Evolutionary conservation across 1,284 basidiomycete genomes (phyloP), one percentile per base, ranked within the genome.

Genomic region (Ganoderma lingzhi): DNA sequence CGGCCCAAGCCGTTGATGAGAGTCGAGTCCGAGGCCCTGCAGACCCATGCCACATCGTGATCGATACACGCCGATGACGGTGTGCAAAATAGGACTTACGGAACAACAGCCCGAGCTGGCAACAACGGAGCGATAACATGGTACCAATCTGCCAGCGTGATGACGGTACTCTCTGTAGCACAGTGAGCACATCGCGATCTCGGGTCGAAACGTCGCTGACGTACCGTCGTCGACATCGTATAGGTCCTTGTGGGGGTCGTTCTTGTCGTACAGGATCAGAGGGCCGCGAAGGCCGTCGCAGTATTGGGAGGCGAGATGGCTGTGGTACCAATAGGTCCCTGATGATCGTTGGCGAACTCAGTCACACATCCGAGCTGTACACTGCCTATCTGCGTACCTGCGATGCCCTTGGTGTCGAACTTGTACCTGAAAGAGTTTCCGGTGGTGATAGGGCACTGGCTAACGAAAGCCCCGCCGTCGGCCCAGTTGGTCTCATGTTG

Each of bases 1-100:
- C 80, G 77, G 10, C 85, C 85, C 37, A 78, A 74, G 10, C 85
- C 84, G 65, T 90, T 90, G 76, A 91, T 86, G 8, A 90, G 76
- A 1, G 84, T 86, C 0, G 84, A 44, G 39, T 76, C 70, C 8
- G 70, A 42, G 6, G 64, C 65, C 28, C 58, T 23, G 30, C 58
- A 61, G 23, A 48, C 45, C 45, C 45, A 48, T 10, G 32, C 6
- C 14, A 3, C 41, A 9, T 41, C 23, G 23, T 48, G 19, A 48
- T 48, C n/a, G 45, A n/a, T 23, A n/a, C n/a, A 23, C 6, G 2
- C n/a, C 45, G 23, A 15, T 30, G 30, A 10, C 1, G 17, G 45
- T 30, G n/a, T 60, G 9, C 30, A 19, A 48, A 15, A 35, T 12
- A 59, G 10, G 28, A 64, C 72, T 42, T 66, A 70, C 69, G 74